These are phyloP conservation scores for Rubroboletus satanas DNA, from an alignment of 768 basidiomycete species.

Conservation along the genomic window DNA sequence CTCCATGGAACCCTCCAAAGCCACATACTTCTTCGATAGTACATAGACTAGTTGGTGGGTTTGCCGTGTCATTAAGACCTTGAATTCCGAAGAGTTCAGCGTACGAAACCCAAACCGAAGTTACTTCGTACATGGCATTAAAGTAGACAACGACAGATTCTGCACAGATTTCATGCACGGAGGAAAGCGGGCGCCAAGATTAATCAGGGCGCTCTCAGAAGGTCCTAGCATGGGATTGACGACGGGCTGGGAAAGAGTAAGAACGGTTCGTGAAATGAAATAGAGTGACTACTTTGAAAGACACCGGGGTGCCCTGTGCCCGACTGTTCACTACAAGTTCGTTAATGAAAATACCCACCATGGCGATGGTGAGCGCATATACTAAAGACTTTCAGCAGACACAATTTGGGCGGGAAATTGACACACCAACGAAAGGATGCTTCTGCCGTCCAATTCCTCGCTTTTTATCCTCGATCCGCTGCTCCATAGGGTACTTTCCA, in stretches of 20 bases:
- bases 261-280: not conserved
- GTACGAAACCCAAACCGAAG: conserved; percentile 2
- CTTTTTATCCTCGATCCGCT: conserved; percentile 85
- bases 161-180: conserved; percentile 83
- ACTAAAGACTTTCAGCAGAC: conserved; percentile 36
- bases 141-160: conserved; percentile 49
- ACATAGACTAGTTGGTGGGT: conserved; percentile 67
- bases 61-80: conserved; percentile 84
- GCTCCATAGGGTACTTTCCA: conserved; percentile 61
- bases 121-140: conserved; percentile 52
- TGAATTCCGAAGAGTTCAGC: conserved; percentile 6
- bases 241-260: conserved; percentile 48
- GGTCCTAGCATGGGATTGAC: conserved; percentile 93
- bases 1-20: conserved; percentile 65
- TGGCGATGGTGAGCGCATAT: conserved; percentile 59
- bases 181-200: conserved; percentile 87
- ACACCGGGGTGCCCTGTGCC: conserved; percentile 79
- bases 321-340: conserved; percentile 75
- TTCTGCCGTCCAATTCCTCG: conserved; percentile 80
- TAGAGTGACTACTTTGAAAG: conserved; percentile 59
- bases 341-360: conserved; percentile 77
- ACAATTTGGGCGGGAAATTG: not conserved
- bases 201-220: conserved; percentile 75
- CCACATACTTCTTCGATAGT: conserved; percentile 82
- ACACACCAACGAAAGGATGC: conserved; percentile 73